Percentiles rank a stretch among this genome's conserved stretches.
These are phyloP conservation scores for Lentinula boryana DNA, from an alignment of 768 basidiomycete genomes.

Conservation along the genomic window DNA sequence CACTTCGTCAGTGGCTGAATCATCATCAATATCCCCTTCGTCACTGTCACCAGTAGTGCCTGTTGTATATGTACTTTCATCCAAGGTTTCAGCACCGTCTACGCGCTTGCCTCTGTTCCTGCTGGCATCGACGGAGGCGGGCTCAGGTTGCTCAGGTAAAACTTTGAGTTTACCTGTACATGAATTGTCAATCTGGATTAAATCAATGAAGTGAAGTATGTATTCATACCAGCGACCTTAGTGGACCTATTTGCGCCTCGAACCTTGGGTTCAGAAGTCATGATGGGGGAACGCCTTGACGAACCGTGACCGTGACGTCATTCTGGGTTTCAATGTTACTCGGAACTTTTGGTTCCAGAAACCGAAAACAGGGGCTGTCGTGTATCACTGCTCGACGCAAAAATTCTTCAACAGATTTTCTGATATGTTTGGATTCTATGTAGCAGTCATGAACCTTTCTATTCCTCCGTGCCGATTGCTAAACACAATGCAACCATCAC, in stretches of 20 bases:
- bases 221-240: conserved; percentile 29
- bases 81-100: conserved; percentile 26
- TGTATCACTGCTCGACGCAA: too few relatives aligned
- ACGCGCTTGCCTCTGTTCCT: conserved; percentile 13
- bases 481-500: too few relatives aligned
- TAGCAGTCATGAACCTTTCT: too few relatives aligned
- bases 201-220: neutral
- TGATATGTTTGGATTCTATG: too few relatives aligned
- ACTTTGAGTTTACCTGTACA: conserved; percentile 76
- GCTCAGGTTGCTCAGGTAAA: conserved; percentile 75
- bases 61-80: conserved; percentile 31
- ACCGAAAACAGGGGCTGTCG: too few relatives aligned
- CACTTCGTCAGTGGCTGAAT: conserved; percentile 36
- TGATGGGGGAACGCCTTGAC: too few relatives aligned
- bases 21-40: conserved; percentile 65
- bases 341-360: too few relatives aligned
- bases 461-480: too few relatives aligned
- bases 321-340: too few relatives aligned
- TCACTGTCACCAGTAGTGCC: conserved; percentile 57
- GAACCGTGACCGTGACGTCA: too few relatives aligned
- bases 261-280: conserved; percentile 30
- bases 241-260: conserved; percentile 51
- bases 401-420: too few relatives aligned
- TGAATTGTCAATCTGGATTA: neutral
- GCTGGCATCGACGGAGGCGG: conserved; percentile 21